Evolutionary conservation across 1,139 yeast genomes (phyloP).

Genomic region (Blastobotrys persicus): DNA sequence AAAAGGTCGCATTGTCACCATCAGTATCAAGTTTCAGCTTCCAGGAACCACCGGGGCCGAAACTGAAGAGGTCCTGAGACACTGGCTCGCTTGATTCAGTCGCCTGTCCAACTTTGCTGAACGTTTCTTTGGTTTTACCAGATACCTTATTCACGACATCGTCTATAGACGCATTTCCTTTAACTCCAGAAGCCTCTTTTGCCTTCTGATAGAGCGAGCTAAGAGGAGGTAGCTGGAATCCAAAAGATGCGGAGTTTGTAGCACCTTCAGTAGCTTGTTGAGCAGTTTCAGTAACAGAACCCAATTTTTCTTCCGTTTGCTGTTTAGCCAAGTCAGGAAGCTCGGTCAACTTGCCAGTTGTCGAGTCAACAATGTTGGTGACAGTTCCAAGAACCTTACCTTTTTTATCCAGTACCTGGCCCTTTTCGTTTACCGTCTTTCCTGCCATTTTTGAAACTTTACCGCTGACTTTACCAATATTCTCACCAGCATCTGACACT

Average conservation of each 20-base stretch:
- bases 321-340: not conserved
- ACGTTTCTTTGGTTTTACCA: not conserved
- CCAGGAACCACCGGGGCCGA: not conserved
- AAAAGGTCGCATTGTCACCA: not conserved
- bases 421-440: conserved; percentile 2
- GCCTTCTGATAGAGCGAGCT: not conserved
- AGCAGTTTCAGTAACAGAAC: not conserved
- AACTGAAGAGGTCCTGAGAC: not conserved
- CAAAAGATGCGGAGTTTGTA: not conserved
- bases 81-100: not conserved
- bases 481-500: not conserved
- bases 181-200: not conserved
- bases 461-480: not conserved
- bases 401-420: not conserved
- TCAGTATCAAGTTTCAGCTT: not conserved
- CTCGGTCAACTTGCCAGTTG: not conserved
- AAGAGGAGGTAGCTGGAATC: too few species aligned
- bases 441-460: not conserved
- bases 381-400: conserved; percentile 8
- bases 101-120: not conserved
- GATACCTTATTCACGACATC: not conserved
- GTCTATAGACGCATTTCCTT: not conserved
- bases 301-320: not conserved
- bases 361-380: not conserved
- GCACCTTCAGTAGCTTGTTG: not conserved